phyloP scores from a whole-genome alignment of 345 rosid species.

The Euphorbia peplus region DNA sequence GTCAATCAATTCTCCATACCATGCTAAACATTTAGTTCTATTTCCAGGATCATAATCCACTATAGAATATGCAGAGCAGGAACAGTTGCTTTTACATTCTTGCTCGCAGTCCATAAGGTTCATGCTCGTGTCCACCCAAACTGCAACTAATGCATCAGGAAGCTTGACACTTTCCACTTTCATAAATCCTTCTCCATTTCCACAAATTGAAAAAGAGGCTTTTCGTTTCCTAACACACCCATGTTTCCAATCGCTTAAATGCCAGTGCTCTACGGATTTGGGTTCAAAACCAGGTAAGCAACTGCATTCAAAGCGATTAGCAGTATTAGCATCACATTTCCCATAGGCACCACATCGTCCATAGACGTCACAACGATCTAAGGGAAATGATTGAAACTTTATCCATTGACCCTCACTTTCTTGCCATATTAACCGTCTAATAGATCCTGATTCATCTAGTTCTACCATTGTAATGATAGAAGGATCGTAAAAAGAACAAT shows the following conservation, averaged over 20 bases:
- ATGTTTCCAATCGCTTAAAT: neutral
- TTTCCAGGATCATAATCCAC: too few relatives aligned
- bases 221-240: neutral
- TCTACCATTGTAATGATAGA: neutral
- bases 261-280: neutral
- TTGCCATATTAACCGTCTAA: neutral
- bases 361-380: neutral
- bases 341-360: neutral
- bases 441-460: neutral
- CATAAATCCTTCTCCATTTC: neutral
- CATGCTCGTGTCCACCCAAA: too few relatives aligned
- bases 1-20: too few relatives aligned
- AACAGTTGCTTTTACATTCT: too few relatives aligned
- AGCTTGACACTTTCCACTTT: neutral
- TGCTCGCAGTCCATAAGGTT: too few relatives aligned
- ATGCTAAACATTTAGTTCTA: too few relatives aligned
- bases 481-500: neutral
- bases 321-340: neutral
- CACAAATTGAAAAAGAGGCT: neutral
- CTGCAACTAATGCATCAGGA: neutral
- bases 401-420: neutral
- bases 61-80: too few relatives aligned
- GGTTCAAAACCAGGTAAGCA: neutral
- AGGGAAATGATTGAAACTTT: neutral
- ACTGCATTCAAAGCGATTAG: neutral